Conservation (phyloP, 2,329 filamentous ascomycete genomes). For the Dactylellina drechsleri region DNA sequence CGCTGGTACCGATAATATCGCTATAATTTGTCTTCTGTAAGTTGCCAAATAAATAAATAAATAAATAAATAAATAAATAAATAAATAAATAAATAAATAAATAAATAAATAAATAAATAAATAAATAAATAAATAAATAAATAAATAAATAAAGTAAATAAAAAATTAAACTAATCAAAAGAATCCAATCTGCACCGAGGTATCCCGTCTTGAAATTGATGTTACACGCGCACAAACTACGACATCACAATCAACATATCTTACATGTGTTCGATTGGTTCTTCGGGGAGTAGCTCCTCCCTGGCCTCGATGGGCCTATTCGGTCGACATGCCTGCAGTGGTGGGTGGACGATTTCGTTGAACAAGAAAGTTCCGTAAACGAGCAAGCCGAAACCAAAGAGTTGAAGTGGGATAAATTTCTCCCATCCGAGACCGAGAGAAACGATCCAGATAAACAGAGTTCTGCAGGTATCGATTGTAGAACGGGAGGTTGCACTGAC, state of each 20-base stretch:
- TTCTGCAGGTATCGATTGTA: conserved; percentile 96
- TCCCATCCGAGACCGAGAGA: conserved; percentile 95
- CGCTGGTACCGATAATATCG: conserved; percentile 38
- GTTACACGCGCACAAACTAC: conserved; percentile 25
- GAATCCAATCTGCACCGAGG: conserved; percentile 30
- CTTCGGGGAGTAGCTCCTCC: conserved; percentile 76
- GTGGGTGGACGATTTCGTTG: conserved; percentile 90
- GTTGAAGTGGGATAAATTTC: conserved; percentile 95
- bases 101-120: too few relatives aligned
- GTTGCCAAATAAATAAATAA: conserved; percentile 9
- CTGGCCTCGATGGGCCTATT: conserved; percentile 49
- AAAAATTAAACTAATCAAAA: conserved; percentile 9
- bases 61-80: too few relatives aligned
- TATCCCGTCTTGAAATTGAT: conserved; percentile 5
- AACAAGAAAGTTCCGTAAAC: conserved; percentile 98
- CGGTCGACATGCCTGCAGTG: conserved; percentile 73
- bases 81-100: too few relatives aligned
- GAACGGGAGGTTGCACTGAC: conserved; percentile 93
- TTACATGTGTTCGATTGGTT: conserved; percentile 78
- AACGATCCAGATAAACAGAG: conserved; percentile 97
- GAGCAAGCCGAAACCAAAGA: conserved; percentile 84
- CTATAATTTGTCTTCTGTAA: conserved; percentile 13
- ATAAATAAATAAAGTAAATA: too few relatives aligned
- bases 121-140: too few relatives aligned
- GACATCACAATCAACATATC: conserved; percentile 32